Conservation (phyloP, 1,284 basidiomycete species). For the Lentinula novae-zelandiae region DNA sequence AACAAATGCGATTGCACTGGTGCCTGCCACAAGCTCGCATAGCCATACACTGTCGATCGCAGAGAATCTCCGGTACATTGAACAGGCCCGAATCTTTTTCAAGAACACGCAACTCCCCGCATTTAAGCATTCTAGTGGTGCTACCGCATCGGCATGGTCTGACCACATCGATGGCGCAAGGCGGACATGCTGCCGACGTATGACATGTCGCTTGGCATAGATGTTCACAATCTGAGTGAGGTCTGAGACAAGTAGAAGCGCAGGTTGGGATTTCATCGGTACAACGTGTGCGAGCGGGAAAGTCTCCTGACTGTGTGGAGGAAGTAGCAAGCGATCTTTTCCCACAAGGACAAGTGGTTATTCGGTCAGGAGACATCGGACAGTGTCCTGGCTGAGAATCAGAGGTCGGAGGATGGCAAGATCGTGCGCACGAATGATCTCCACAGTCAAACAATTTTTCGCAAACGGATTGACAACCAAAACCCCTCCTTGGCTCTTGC, state of each 20-base stretch:
- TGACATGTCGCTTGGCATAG: slow-evolving; percentile 61
- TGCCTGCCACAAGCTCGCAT: slow-evolving; percentile 80
- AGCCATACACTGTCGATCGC: slow-evolving; percentile 73
- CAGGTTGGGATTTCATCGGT: slow-evolving; percentile 81
- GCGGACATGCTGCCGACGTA: slow-evolving; percentile 60
- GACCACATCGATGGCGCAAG: slow-evolving; percentile 64
- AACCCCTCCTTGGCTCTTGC: slow-evolving; percentile 51
- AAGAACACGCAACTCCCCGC: slow-evolving; percentile 35
- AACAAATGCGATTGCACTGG: slow-evolving; percentile 79
- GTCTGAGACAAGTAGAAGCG: slow-evolving; percentile 61
- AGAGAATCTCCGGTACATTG: slow-evolving; percentile 47
- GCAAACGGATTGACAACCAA: slow-evolving; percentile 63
- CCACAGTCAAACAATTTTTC: slow-evolving; percentile 75
- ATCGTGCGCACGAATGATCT: slow-evolving; percentile 63
- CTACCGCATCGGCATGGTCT: slow-evolving; percentile 80
- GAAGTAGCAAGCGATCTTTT: slow-evolving; percentile 49
- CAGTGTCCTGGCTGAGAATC: slow-evolving; percentile 50
- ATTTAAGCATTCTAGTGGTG: slow-evolving; percentile 51
- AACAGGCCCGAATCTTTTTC: slow-evolving; percentile 15
- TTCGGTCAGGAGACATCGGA: slow-evolving; percentile 64
- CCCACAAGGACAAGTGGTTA: slow-evolving; percentile 82
- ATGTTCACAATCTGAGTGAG: slow-evolving; percentile 62
- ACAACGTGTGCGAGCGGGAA: slow-evolving; percentile 58
- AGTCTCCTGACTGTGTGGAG: slow-evolving; percentile 25
- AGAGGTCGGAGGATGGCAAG: slow-evolving; percentile 68